Evolutionary conservation across 2,329 filamentous ascomycete species (phyloP).

Genomic region (Fusarium circinatum): DNA sequence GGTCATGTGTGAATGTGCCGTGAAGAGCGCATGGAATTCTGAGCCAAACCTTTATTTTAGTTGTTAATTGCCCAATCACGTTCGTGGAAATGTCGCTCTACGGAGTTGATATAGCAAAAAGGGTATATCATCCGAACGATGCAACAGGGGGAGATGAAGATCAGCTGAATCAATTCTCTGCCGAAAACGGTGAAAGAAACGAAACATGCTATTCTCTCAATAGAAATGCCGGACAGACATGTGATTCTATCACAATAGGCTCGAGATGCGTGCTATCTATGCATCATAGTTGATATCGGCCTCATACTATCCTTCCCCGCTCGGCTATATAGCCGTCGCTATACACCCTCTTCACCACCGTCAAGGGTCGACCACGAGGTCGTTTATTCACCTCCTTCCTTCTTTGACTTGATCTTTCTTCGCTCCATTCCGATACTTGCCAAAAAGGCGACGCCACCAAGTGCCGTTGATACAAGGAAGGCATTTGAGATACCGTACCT

Average conservation of each 20-base stretch:
- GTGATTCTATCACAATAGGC: neutral
- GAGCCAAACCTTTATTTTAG: slow-evolving; percentile 13
- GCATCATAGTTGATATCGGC: neutral
- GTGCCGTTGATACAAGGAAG: slow-evolving; percentile 33
- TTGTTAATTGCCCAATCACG: neutral
- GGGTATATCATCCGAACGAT: slow-evolving; percentile 15
- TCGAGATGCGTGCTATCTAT: neutral
- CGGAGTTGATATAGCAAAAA: neutral
- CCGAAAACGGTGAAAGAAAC: neutral
- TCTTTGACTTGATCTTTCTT: slow-evolving; percentile 22
- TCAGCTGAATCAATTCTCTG: neutral
- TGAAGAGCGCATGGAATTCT: neutral
- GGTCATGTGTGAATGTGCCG: slow-evolving; percentile 11
- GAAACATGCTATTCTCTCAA: neutral
- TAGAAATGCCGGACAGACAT: neutral
- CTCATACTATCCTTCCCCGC: neutral
- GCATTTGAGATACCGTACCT: slow-evolving; percentile 25
- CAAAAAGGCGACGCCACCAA: slow-evolving; percentile 31
- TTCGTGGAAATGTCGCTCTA: neutral
- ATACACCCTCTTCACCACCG: neutral
- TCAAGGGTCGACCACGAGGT: neutral
- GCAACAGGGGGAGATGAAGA: slow-evolving; percentile 20
- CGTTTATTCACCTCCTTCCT: neutral
- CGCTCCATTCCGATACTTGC: slow-evolving; percentile 34
- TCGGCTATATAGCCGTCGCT: slow-evolving; percentile 1